Conservation (phyloP, 1,284 basidiomycete genomes). For the Melampsora abietis-canadensis region DNA sequence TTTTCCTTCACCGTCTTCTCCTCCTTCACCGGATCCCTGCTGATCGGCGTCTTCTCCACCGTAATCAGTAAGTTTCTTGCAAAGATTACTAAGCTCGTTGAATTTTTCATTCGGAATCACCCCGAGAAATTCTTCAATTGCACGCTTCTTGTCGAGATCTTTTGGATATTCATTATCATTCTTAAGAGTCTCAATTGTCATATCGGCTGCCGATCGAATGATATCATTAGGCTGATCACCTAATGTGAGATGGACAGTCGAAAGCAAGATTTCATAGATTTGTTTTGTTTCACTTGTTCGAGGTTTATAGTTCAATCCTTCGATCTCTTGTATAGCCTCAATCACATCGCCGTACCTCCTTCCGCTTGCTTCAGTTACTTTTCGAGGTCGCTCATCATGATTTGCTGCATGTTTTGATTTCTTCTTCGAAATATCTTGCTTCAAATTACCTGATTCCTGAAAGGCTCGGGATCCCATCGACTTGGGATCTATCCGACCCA, state of each 20-base stretch:
- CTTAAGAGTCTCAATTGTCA: slow-evolving; percentile 83
- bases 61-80: slow-evolving; percentile 96
- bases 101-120: slow-evolving; percentile 70
- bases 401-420: slow-evolving; percentile 57
- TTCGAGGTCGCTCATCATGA: slow-evolving; percentile 48
- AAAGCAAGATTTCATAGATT: slow-evolving; percentile 88
- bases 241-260: slow-evolving; percentile 70
- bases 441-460: slow-evolving; percentile 66
- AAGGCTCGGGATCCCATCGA: slow-evolving; percentile 92
- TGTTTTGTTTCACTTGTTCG: slow-evolving; percentile 89
- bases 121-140: slow-evolving; percentile 78
- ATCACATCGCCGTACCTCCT: slow-evolving; percentile 75
- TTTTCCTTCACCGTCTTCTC: slow-evolving; percentile 66
- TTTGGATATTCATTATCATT: slow-evolving; percentile 70
- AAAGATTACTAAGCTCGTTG: slow-evolving; percentile 76
- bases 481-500: slow-evolving; percentile 80
- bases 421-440: slow-evolving; percentile 85
- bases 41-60: slow-evolving; percentile 75
- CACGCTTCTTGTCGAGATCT: slow-evolving; percentile 97
- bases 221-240: slow-evolving; percentile 96
- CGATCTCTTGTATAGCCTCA: slow-evolving; percentile 73
- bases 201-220: slow-evolving; percentile 88
- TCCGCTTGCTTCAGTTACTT: slow-evolving; percentile 32
- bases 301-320: slow-evolving; percentile 87
- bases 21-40: slow-evolving; percentile 71